Evolutionary conservation across 768 basidiomycete genomes (phyloP).

Genomic region (Tylopilus sp.): DNA sequence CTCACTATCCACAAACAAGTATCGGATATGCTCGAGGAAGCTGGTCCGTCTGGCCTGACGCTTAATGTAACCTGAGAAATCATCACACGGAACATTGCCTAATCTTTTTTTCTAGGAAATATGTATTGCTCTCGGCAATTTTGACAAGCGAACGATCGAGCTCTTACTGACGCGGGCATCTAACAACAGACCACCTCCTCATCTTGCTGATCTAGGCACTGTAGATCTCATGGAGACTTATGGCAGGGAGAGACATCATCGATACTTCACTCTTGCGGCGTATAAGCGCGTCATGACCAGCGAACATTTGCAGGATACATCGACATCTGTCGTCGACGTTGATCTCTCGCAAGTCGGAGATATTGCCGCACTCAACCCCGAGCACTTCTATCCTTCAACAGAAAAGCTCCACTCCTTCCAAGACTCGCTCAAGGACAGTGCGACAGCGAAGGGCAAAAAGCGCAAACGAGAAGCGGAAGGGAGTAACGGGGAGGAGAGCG

Average conservation of each 20-base stretch:
- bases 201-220: constrained; percentile 69
- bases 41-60: constrained; percentile 68
- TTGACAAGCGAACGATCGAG: constrained; percentile 82
- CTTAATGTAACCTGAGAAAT: constrained; percentile 48
- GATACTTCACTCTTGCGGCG: constrained; percentile 73
- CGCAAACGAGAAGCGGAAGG: constrained; percentile 29
- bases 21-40: constrained; percentile 64
- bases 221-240: constrained; percentile 74
- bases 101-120: constrained; percentile 49
- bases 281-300: constrained; percentile 60
- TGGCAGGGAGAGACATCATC: constrained; percentile 82
- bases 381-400: constrained; percentile 53
- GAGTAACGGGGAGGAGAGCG: constrained; percentile 16
- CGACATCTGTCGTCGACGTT: constrained; percentile 40
- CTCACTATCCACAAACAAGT: constrained; percentile 78
- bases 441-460: constrained; percentile 24
- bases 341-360: constrained; percentile 52
- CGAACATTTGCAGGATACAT: constrained; percentile 59
- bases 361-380: constrained; percentile 44
- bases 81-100: not conserved
- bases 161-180: constrained; percentile 71
- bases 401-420: constrained; percentile 43
- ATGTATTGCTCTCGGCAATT: constrained; percentile 55
- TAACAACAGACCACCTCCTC: constrained; percentile 59
- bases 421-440: constrained; percentile 44